Percentiles rank a stretch among this genome's conserved stretches.
phyloP scores from a whole-genome alignment of 1,284 basidiomycete species.

The Takashimella koratensis region DNA sequence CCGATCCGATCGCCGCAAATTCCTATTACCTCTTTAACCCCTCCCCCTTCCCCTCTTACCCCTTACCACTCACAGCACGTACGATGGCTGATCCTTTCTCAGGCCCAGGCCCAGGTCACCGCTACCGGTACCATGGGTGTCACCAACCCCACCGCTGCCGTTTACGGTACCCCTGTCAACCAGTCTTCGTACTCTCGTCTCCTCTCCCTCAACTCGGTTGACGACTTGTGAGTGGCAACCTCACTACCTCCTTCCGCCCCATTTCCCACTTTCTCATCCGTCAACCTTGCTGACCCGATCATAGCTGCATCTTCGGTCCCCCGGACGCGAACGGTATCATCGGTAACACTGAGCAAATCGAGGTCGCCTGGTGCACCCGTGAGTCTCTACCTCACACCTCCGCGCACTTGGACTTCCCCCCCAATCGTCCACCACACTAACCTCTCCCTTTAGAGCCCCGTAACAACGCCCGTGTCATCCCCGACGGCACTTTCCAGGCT shows the following conservation, averaged over 20 bases:
- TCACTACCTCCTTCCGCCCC: background rate
- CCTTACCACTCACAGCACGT: too few species aligned
- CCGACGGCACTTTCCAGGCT: conserved; percentile 52
- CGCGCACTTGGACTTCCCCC: background rate
- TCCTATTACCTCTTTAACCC: too few species aligned
- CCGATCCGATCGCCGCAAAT: too few species aligned
- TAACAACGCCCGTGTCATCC: conserved; percentile 54
- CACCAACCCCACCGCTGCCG: conserved; percentile 40
- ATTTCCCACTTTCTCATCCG: background rate
- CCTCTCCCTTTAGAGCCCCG: too few species aligned
- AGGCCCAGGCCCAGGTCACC: conserved; percentile 42
- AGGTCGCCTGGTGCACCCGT: conserved; percentile 57
- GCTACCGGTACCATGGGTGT: conserved; percentile 44
- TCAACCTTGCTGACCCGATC: background rate
- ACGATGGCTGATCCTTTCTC: too few species aligned
- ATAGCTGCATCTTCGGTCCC: conserved; percentile 53
- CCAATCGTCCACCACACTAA: too few species aligned
- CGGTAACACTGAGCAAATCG: conserved; percentile 54
- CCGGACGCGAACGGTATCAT: conserved; percentile 48
- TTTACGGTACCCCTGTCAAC: conserved; percentile 44
- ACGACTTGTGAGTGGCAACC: conserved; percentile 38
- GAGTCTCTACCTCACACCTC: conserved; percentile 9
- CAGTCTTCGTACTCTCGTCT: conserved; percentile 47
- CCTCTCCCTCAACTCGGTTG: conserved; percentile 45
- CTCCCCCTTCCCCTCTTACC: too few species aligned